Evolutionary conservation across 2,329 filamentous ascomycete genomes (phyloP).

Genomic region (Aspergillus neotritici): DNA sequence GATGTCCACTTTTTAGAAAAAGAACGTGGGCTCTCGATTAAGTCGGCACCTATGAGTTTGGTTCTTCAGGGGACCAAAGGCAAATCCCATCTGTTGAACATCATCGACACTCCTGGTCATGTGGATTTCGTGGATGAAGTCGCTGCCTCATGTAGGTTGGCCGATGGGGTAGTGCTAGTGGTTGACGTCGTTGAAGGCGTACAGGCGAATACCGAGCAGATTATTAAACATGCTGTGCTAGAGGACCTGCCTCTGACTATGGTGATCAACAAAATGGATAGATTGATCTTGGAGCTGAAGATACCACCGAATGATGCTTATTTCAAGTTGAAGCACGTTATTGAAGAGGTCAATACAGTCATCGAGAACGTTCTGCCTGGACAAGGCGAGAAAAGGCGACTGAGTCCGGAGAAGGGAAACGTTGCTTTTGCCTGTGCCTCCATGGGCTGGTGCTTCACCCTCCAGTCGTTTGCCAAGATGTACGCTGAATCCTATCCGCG

Average conservation of each 20-base stretch:
- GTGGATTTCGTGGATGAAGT: conserved; percentile 99
- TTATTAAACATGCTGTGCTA: conserved; percentile 90
- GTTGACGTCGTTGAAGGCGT: conserved; percentile 98
- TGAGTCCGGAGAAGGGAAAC: conserved; percentile 96
- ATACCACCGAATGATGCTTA: conserved; percentile 93
- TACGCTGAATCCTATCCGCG: conserved; percentile 83
- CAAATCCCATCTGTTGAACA: conserved; percentile 92
- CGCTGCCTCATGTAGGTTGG: conserved; percentile 76
- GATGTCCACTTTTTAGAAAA: conserved; percentile 86
- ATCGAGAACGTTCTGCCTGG: conserved; percentile 85
- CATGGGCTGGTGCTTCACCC: conserved; percentile 95
- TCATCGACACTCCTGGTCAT: conserved; percentile 93
- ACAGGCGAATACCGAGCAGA: conserved; percentile 94
- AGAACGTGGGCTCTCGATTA: conserved; percentile 84
- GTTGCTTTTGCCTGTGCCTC: conserved; percentile 92
- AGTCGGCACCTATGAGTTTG: conserved; percentile 89
- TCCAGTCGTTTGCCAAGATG: conserved; percentile 92
- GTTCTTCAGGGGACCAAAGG: conserved; percentile 81
- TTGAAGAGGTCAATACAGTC: conserved; percentile 94
- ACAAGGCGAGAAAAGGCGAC: conserved; percentile 67
- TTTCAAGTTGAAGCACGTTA: conserved; percentile 98
- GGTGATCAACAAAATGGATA: conserved; percentile 95
- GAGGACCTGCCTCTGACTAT: conserved; percentile 84
- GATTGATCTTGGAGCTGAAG: conserved; percentile 88
- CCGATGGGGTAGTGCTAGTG: conserved; percentile 85